Evolutionary conservation across 495 filamentous ascomycete genomes (phyloP), one percentile per base, ranked within the genome.

Genomic region (Chaetomium tenue): DNA sequence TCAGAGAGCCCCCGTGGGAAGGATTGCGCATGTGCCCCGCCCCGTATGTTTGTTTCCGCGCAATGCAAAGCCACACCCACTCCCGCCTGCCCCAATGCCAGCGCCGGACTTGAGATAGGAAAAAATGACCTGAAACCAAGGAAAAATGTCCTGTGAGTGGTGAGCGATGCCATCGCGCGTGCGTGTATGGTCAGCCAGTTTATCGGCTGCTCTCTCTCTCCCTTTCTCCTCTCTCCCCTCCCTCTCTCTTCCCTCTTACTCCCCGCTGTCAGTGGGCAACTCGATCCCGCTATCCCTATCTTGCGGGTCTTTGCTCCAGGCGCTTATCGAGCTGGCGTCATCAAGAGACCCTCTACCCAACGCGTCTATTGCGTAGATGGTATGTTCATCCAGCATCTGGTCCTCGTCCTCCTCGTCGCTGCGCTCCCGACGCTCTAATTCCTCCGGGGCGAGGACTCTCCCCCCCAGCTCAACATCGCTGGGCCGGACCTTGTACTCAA

Each of bases 401-500:
- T 48, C 58, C 50, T 73, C 74, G 22, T 63, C 77, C n/a, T 78
- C 79, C 16, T 81, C 77, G 5, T 86, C 84, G 11, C 82, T 81
- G 15, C 51, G 62, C 50, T 71, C 77, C 16, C 80, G 77, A 13
- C 52, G 61, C 33, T 74, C 73, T 1, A 75, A 42, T 26, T 73
- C 73, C 56, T 75, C 73, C 13, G 86, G 85, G 1, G 78, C 77
- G 3, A 98, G 79, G 5, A 98, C 90, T 23, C 92, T 82, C 0
- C 94, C 94, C 5, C 92, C 89, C 16, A 94, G 72, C 69, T 89
- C 83, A n/a, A 96, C 78, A 67, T 97, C 92, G 65, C 84, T 88
- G 22, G 88, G 83, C 12, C 82, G 82, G 20, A 96, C 89, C 44
- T 83, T 80, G 68, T 94, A 95, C 52, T 88, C 89, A 12, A 99